Evolutionary conservation across 2,329 filamentous ascomycete species (phyloP).

Genomic region (Xylaria digitata): DNA sequence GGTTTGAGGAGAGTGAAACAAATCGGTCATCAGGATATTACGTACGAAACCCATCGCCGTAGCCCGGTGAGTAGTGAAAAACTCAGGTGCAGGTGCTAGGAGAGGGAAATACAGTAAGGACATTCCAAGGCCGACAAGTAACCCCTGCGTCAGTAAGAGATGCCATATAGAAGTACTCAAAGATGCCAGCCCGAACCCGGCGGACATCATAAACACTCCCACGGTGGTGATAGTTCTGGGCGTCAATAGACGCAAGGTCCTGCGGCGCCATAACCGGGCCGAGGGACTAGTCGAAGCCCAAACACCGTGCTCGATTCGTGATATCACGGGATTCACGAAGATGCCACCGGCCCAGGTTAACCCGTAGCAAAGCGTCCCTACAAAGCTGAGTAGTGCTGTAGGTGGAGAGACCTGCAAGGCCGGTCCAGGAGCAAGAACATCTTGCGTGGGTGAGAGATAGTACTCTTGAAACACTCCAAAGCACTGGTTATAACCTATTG

Average conservation of each 20-base stretch:
- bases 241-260: constrained; percentile 45
- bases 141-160: constrained; percentile 57
- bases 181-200: constrained; percentile 57
- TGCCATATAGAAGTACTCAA: constrained; percentile 53
- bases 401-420: constrained; percentile 48
- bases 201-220: constrained; percentile 56
- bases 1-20: neutral
- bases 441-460: constrained; percentile 56
- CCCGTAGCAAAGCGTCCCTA: constrained; percentile 60
- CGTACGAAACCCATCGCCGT: constrained; percentile 58
- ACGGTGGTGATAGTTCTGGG: constrained; percentile 54
- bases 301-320: constrained; percentile 53
- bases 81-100: constrained; percentile 60
- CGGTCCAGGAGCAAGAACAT: constrained; percentile 52
- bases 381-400: constrained; percentile 60
- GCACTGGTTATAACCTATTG: constrained; percentile 62
- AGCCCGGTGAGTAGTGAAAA: constrained; percentile 60
- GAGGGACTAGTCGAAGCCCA: constrained; percentile 42
- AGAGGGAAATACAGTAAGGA: constrained; percentile 59
- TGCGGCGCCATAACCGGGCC: constrained; percentile 42
- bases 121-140: constrained; percentile 57
- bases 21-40: constrained; percentile 17
- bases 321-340: constrained; percentile 60
- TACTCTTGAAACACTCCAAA: constrained; percentile 63
- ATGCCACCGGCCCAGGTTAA: constrained; percentile 63